Conservation (phyloP, 2,329 filamentous ascomycete genomes). For the Ascochyta fabae region DNA sequence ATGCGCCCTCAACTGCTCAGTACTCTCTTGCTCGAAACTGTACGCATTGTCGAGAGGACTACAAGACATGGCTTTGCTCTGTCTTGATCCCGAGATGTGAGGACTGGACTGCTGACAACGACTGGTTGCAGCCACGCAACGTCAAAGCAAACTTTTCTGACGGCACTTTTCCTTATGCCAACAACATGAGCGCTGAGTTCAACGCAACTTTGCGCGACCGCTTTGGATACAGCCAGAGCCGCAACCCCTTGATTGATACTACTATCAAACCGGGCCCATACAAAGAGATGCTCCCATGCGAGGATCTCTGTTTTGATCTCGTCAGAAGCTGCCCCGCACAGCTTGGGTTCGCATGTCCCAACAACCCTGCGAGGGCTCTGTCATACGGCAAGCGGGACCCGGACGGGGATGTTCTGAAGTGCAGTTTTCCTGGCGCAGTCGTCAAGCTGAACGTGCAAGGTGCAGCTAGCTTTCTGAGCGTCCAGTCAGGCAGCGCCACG, state of each 20-base stretch:
- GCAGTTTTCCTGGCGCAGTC: slow-evolving; percentile 52
- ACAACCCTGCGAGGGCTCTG: slow-evolving; percentile 17
- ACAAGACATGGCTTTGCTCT: slow-evolving; percentile 94
- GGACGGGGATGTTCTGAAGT: slow-evolving; percentile 35
- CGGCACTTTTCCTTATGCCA: slow-evolving; percentile 54
- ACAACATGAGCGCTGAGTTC: slow-evolving; percentile 26
- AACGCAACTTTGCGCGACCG: slow-evolving; percentile 35
- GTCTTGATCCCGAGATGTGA: slow-evolving; percentile 92
- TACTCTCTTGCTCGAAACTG: slow-evolving; percentile 85
- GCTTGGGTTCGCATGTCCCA: slow-evolving; percentile 78
- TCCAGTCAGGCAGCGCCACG: slow-evolving; percentile 6
- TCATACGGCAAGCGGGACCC: slow-evolving; percentile 37
- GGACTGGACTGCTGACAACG: slow-evolving; percentile 69
- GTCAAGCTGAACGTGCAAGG: slow-evolving; percentile 44
- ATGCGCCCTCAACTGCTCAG: slow-evolving; percentile 72
- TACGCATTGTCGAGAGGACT: slow-evolving; percentile 75
- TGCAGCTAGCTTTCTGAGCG: slow-evolving; percentile 8
- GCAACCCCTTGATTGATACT: slow-evolving; percentile 76
- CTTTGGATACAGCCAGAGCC: slow-evolving; percentile 62
- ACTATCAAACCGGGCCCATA: slow-evolving; percentile 83
- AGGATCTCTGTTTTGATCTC: slow-evolving; percentile 84
- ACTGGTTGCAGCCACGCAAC: slow-evolving; percentile 70
- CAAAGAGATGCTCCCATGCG: slow-evolving; percentile 88
- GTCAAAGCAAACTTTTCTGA: slow-evolving; percentile 73
- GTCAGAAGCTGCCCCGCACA: slow-evolving; percentile 82